Base-by-base conservation (phyloP, 2,329 filamentous ascomycete genomes). In the Stylonectria norvegica region DNA sequence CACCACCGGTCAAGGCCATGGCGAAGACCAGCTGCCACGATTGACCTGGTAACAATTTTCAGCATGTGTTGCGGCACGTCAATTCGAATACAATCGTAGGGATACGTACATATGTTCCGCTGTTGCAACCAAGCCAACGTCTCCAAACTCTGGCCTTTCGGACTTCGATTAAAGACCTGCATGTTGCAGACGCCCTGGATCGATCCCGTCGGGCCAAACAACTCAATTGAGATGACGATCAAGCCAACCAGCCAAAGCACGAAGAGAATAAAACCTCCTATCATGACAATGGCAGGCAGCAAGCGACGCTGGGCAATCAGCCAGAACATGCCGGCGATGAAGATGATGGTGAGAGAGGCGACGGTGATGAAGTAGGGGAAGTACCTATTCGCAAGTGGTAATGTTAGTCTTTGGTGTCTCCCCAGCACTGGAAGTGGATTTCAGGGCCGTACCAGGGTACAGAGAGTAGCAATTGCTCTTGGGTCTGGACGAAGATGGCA, bases 201-300 rank as follows among this genome's bases (percentile, higher is more conserved):
- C 20, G 70, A 73, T 7, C 77, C 78, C 3, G 61, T 53, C 1
- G 78, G 75, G 0, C 81, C 80, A 72, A 79, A 85, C 1, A 85
- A 72, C 63, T 84, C 72, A 39, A 84, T 74, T 12, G 71, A 71
- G 5, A 79, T 67, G 30, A 83, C 76, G 33, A 85, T 71, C 7
- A 85, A 66, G 0, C 81, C 81, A 23, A 83, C 78, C 25, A 84
- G 66, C 79, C 80, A 85, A n/a, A 85, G 65, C 2, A 85, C 69
- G 45, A 85, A 83, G 40, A 85, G 68, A 49, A 84, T 73, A 55
- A 85, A 83, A 32, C 74, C 74, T 42, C 79, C 79, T 15, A 85
- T 73, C 66, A 81, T 76, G 57, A 81, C 77, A 53, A 81, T 78
- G 33, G 73, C 71, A 0, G 78, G 78, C 0, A 85, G 66, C 2